Base-by-base conservation (phyloP, 805 yeast species). In the Metschnikowia similis region DNA sequence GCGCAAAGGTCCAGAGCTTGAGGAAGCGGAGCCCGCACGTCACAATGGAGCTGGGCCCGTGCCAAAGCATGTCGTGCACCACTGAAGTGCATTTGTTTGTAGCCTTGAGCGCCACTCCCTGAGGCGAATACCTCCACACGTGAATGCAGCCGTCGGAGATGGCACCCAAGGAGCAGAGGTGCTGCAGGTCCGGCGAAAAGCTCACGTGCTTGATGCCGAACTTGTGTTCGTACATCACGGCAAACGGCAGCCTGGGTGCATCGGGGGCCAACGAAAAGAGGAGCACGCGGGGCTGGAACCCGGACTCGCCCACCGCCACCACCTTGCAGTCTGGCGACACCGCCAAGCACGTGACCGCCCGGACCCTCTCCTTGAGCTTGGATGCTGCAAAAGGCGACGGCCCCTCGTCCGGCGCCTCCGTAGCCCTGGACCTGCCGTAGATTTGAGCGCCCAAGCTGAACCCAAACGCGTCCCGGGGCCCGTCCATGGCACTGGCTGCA, bases 251-350 rank as follows among this genome's bases (percentile, higher is more conserved):
- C 5, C 66, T 58, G 10, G 69, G 58, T 42, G 81, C 71, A 52
- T 75, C 75, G 13, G 75, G 70, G 0, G 84, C 83, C 13, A 83
- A 64, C 2, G 87, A 82, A 58, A 76, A 85, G 11, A 85, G 56
- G 17, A 84, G 64, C 1, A 86, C 73, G 16, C 90, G 69, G 1
- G 92, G 92, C 54, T 76, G 81, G 53, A 82, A 83, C 0, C 91
- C 91, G 0, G 75, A 63, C 59, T 86, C 92, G 2, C 92, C 92
- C 13, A 84, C 80, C 0, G 89, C 89, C 27, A 86, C 62, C 4
- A 80, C 56, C 41, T 65, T 71, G 35, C 70, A 73, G 59, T 80
- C 78, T 0, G 85, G 81, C 0, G 88, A 76, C 5, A 84, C 65
- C 2, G 83, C 79, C n/a, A 84, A 60, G 51, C 87, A 80, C 41